phyloP scores from a whole-genome alignment of 192 early-diverging fungal species.

The Rhizoclosmatium sp. region DNA sequence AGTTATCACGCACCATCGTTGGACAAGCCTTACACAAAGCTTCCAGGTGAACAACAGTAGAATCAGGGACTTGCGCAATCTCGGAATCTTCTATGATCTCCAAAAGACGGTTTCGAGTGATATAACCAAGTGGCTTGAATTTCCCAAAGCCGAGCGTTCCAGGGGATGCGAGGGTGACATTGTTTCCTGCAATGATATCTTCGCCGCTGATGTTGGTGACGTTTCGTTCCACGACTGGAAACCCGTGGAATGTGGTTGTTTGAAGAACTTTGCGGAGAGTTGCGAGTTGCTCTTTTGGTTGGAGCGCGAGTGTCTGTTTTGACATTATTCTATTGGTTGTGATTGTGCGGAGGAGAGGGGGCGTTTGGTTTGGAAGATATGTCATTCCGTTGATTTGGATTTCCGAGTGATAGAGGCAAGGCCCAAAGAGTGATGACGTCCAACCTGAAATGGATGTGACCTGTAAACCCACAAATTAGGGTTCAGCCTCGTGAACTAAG shows the following conservation, averaged over 20 bases:
- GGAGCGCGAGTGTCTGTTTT: conserved; percentile 21
- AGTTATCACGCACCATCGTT: conserved; percentile 34
- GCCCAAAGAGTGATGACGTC: not conserved
- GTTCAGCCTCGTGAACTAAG: not conserved
- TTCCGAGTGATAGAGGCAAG: conserved; percentile 46
- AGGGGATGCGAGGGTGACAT: not conserved
- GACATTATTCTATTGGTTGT: conserved; percentile 9
- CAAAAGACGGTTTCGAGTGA: not conserved
- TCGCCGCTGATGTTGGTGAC: no score
- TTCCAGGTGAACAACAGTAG: not conserved
- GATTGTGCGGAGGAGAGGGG: conserved; percentile 22
- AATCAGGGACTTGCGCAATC: not conserved
- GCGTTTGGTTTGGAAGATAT: conserved; percentile 38
- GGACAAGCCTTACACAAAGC: not conserved
- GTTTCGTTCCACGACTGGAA: conserved; percentile 30
- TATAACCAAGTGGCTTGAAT: not conserved
- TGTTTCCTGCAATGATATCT: no score
- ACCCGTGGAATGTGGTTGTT: conserved; percentile 29
- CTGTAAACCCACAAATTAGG: not conserved
- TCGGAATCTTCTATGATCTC: not conserved
- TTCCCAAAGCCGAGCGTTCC: not conserved
- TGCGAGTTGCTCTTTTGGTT: not conserved
- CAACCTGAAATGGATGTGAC: conserved; percentile 25
- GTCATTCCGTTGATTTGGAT: conserved; percentile 36
- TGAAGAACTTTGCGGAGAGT: conserved; percentile 10